phyloP scores from a whole-genome alignment of 208 protist genomes.

The Trypanosoma mega region DNA sequence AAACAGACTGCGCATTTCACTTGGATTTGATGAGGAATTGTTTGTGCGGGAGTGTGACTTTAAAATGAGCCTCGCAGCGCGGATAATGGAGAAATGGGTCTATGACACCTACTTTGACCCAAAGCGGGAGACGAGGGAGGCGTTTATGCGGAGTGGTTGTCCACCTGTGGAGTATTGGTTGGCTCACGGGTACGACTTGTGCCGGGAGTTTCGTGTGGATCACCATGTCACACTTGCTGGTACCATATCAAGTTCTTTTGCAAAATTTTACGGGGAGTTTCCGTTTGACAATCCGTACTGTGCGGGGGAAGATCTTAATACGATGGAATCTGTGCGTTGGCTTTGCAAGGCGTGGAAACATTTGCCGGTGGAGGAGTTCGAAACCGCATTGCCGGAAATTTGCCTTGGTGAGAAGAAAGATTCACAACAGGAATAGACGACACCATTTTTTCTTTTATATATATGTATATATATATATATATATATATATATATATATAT shows the following conservation, averaged over 20 bases:
- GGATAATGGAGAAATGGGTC: conserved; percentile 57
- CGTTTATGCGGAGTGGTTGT: conserved; percentile 5
- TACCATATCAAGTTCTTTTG: conserved; percentile 62
- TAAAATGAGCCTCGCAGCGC: conserved; percentile 51
- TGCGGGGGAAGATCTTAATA: conserved; percentile 85
- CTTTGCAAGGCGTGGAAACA: conserved; percentile 48
- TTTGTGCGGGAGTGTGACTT: conserved; percentile 51
- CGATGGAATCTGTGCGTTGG: conserved; percentile 51
- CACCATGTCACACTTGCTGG: conserved; percentile 40
- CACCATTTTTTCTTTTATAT: background rate
- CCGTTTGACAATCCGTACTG: conserved; percentile 86
- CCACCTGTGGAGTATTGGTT: conserved; percentile 82
- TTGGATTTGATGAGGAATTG: conserved; percentile 85
- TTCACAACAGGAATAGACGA: no score
- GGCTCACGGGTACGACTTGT: conserved; percentile 58
- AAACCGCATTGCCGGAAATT: conserved; percentile 12
- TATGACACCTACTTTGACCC: conserved; percentile 38
- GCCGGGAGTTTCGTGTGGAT: conserved; percentile 39
- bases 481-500: no score
- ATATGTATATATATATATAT: no score
- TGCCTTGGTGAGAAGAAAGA: conserved; percentile 10
- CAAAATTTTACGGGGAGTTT: conserved; percentile 65
- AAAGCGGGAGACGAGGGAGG: conserved; percentile 3
- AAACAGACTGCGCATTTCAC: conserved; percentile 77
- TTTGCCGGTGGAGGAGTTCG: conserved; percentile 15